Conservation (phyloP, 441 rosid species). For the Gossypium schwendimanii region DNA sequence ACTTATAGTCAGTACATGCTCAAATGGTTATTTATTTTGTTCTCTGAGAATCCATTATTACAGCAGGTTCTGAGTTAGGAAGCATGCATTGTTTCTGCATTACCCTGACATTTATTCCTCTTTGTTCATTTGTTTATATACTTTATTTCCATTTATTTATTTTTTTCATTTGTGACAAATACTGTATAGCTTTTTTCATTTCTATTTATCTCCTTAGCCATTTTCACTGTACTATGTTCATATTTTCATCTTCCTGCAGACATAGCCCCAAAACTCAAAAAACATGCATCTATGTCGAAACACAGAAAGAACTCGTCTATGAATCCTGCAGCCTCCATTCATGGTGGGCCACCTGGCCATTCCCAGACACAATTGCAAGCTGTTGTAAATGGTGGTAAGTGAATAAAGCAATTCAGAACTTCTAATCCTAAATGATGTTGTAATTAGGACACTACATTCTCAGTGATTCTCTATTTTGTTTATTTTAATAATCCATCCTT, state of each 20-base stretch:
- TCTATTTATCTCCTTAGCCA: not conserved
- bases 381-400: conserved; percentile 9
- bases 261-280: not conserved
- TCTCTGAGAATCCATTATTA: not conserved
- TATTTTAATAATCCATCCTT: conserved; percentile 4
- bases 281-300: not conserved
- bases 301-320: not conserved
- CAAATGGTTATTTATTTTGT: not conserved
- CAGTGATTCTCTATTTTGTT: not conserved
- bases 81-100: not conserved
- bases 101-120: not conserved
- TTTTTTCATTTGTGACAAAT: not conserved
- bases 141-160: not conserved
- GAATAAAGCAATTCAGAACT: not conserved
- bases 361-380: conserved; percentile 9
- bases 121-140: not conserved
- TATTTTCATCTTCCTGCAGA: not conserved
- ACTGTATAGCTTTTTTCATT: not conserved
- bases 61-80: not conserved
- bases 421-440: not conserved
- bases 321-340: not conserved
- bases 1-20: not conserved
- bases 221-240: not conserved
- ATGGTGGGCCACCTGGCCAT: not conserved
- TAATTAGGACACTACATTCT: not conserved